Evolutionary conservation across 176 grass and related monocot genomes (phyloP).

Genomic region (Chrysopogon serrulatus): DNA sequence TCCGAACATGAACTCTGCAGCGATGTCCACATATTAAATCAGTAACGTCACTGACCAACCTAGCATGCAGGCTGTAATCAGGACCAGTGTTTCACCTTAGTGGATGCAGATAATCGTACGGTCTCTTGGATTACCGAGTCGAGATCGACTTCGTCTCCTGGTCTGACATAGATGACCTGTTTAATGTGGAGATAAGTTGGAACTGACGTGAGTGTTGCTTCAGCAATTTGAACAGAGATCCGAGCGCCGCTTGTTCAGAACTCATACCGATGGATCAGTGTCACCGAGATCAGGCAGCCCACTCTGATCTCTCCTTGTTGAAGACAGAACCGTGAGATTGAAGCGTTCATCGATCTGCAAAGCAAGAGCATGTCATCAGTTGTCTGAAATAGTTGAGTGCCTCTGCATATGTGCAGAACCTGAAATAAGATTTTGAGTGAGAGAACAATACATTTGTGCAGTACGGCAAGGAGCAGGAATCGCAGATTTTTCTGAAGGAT

Average conservation of each 20-base stretch:
- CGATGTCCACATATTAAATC: not conserved
- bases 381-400: not conserved
- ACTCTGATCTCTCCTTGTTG: constrained; percentile 48
- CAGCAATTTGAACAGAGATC: not conserved
- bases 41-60: not conserved
- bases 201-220: not conserved
- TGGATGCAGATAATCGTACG: constrained; percentile 50
- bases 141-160: constrained; percentile 65
- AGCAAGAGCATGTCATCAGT: not conserved
- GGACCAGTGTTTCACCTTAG: constrained; percentile 38
- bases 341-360: constrained; percentile 74
- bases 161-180: constrained; percentile 79
- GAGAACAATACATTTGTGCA: constrained; percentile 40
- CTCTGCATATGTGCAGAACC: not conserved
- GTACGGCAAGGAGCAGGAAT: constrained; percentile 63
- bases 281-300: constrained; percentile 61
- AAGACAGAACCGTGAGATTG: constrained; percentile 66
- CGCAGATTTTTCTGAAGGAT: constrained; percentile 66
- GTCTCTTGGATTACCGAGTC: constrained; percentile 79
- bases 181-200: not conserved
- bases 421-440: not conserved
- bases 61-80: not conserved
- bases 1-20: constrained; percentile 74
- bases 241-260: not conserved
- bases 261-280: constrained; percentile 60